phyloP scores from a whole-genome alignment of 306 rosid species.

The Trifolium pratense region DNA sequence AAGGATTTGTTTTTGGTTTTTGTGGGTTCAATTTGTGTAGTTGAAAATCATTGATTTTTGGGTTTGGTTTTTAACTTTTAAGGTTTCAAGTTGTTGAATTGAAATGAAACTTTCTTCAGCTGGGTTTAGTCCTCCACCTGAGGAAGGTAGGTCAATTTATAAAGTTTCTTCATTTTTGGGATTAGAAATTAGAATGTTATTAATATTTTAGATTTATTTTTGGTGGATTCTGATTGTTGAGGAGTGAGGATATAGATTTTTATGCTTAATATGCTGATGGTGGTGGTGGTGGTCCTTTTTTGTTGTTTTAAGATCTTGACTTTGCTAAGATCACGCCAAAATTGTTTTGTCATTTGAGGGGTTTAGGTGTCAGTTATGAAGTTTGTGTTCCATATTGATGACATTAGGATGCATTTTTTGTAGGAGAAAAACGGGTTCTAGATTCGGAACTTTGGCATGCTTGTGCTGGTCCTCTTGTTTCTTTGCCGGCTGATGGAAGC shows the following conservation, averaged over 20 bases:
- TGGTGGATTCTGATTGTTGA: background rate
- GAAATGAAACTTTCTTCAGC: conserved; percentile 89
- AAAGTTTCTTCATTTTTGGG: conserved; percentile 29
- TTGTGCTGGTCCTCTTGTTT: conserved; percentile 97
- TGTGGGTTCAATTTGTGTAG: conserved; percentile 40
- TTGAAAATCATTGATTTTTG: conserved; percentile 42
- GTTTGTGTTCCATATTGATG: conserved; percentile 33
- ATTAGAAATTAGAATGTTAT: conserved; percentile 22
- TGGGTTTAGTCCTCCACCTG: conserved; percentile 84
- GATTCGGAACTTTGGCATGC: conserved; percentile 99
- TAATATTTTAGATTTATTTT: conserved; percentile 8
- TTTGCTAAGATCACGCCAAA: conserved; percentile 32
- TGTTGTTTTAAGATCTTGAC: conserved; percentile 43
- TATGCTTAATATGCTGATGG: conserved; percentile 24
- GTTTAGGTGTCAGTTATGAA: conserved; percentile 21
- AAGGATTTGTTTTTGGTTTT: conserved; percentile 47
- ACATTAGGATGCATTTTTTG: conserved; percentile 45
- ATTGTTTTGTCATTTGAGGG: conserved; percentile 31
- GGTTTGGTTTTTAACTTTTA: conserved; percentile 38
- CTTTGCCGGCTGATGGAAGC: conserved; percentile 83
- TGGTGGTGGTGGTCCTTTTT: background rate
- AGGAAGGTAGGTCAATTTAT: conserved; percentile 64
- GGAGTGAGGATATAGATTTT: conserved; percentile 28
- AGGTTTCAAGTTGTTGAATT: conserved; percentile 42
- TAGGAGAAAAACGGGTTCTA: conserved; percentile 86